These are phyloP conservation scores for Puccinia polysora DNA, from an alignment of 1,284 basidiomycete species.

Conservation along the genomic window DNA sequence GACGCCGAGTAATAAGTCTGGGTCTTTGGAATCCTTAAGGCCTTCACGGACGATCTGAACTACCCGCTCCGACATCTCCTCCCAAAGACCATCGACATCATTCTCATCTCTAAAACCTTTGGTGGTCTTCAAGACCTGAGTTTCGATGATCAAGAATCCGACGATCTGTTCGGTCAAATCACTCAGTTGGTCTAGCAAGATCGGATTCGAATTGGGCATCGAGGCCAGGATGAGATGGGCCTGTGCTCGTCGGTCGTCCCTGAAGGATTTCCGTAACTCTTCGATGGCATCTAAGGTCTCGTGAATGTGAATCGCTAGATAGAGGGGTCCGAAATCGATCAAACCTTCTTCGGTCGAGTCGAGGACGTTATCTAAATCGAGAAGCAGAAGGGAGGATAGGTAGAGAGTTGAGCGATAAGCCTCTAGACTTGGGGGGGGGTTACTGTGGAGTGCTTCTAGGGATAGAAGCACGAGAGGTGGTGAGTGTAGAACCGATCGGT, in stretches of 20 bases:
- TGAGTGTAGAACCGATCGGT: no score
- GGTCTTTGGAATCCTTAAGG: conserved; percentile 70
- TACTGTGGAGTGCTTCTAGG: background rate
- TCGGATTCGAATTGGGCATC: conserved; percentile 52
- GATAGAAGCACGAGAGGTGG: no score
- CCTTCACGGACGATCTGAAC: conserved; percentile 70
- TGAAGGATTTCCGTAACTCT: conserved; percentile 85
- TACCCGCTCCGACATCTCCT: conserved; percentile 74
- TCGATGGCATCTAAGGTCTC: conserved; percentile 80
- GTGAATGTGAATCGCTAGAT: conserved; percentile 97
- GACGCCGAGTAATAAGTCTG: conserved; percentile 73
- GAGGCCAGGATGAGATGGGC: conserved; percentile 86
- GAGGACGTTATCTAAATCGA: conserved; percentile 73
- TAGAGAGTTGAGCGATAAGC: no score
- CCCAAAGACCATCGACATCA: conserved; percentile 96
- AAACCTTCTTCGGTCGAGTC: conserved; percentile 74
- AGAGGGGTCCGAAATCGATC: conserved; percentile 91
- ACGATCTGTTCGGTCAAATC: conserved; percentile 83
- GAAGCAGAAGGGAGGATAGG: no score
- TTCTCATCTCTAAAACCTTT: conserved; percentile 64
- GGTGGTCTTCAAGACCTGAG: conserved; percentile 82
- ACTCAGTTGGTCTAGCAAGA: conserved; percentile 57
- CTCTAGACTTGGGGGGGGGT: background rate
- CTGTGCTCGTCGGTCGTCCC: conserved; percentile 94
- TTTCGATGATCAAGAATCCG: conserved; percentile 98